Conservation (phyloP, 345 rosid species). For the Pseudoturritis turrita region DNA sequence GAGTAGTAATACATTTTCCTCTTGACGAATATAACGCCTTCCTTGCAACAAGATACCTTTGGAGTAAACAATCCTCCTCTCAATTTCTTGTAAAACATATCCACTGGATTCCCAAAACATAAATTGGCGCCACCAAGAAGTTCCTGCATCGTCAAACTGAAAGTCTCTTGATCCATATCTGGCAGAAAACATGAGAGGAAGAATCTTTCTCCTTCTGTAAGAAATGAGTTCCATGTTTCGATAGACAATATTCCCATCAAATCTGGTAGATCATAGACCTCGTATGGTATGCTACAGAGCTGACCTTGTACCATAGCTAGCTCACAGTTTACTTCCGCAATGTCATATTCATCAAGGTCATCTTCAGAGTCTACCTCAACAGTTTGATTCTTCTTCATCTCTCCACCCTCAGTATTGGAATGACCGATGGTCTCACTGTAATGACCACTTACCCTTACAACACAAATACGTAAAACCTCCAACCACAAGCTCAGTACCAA, state of each 20-base stretch:
- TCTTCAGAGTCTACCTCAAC: slow-evolving; percentile 34
- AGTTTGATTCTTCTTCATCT: slow-evolving; percentile 29
- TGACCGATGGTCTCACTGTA: slow-evolving; percentile 12
- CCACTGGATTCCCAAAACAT: slow-evolving; percentile 59
- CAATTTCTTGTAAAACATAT: slow-evolving; percentile 47
- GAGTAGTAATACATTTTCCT: slow-evolving; percentile 44
- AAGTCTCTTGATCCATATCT: slow-evolving; percentile 59
- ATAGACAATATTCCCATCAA: slow-evolving; percentile 49
- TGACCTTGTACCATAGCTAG: slow-evolving; percentile 52
- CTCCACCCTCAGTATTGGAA: slow-evolving; percentile 18
- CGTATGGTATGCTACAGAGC: slow-evolving; percentile 55
- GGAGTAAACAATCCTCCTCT: slow-evolving; percentile 61
- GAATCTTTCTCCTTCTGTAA: slow-evolving; percentile 62
- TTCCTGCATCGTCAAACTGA: slow-evolving; percentile 47
- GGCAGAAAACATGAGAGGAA: slow-evolving; percentile 54
- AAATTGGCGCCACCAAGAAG: slow-evolving; percentile 51
- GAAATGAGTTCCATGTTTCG: slow-evolving; percentile 62
- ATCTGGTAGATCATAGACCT: slow-evolving; percentile 59
- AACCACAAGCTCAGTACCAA: not conserved
- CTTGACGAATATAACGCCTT: slow-evolving; percentile 39
- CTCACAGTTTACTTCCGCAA: slow-evolving; percentile 41
- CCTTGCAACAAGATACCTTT: slow-evolving; percentile 39
- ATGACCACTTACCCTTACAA: slow-evolving; percentile 16
- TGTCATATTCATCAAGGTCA: slow-evolving; percentile 42
- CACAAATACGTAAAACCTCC: not conserved